Evolutionary conservation across 164 flowering plant species (phyloP), one percentile per base, ranked within the genome.

Genomic region (Sextonia rubra): DNA sequence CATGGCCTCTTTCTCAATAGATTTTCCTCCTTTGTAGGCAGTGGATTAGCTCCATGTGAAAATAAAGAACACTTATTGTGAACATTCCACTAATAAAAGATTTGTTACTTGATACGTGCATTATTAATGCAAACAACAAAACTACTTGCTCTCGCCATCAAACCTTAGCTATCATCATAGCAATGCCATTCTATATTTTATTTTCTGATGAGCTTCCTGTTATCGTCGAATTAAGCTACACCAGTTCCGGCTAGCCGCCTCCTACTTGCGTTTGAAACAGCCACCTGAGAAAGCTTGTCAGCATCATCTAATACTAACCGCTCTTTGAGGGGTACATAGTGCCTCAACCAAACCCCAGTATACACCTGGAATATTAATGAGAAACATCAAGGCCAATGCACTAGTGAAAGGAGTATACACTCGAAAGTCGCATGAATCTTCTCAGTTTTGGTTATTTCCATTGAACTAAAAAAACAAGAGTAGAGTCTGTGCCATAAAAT

Each of bases 181-280:
- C 9, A 52, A 12, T 52, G 58, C 58, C 17, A 17, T 52, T 14
- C 20, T 20, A 52, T 0, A 12, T 52, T 52, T 52, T 52, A 52
- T 52, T 52, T 52, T 52, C 7, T 5, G 44, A 37, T 52, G 17
- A 15, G 17, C 58, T 17, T 1, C 58, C n/a, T 20, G 17, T 15
- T 4, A 52, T 52, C 5, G n/a, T 1, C 12, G 5, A 12, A 52
- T 52, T 52, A 52, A 18, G 58, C 20, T 17, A 26, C 22, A 4
- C 86, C 82, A 47, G 80, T 70, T 71, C 93, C 97, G 70, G 97
- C 89, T 47, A 89, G 77, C 12, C 96, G 77, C 47, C 97, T 80
- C 80, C 83, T 85, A 0, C 90, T 83, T 24, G 97, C 97, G 87
- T 89, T 91, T 27, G 97, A 89, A 61, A 87, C 76, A 2, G 91